Percentiles rank a stretch among this genome's conserved stretches.
Conservation (phyloP, 148 eudicot species). For the Pouteria glomerata region DNA sequence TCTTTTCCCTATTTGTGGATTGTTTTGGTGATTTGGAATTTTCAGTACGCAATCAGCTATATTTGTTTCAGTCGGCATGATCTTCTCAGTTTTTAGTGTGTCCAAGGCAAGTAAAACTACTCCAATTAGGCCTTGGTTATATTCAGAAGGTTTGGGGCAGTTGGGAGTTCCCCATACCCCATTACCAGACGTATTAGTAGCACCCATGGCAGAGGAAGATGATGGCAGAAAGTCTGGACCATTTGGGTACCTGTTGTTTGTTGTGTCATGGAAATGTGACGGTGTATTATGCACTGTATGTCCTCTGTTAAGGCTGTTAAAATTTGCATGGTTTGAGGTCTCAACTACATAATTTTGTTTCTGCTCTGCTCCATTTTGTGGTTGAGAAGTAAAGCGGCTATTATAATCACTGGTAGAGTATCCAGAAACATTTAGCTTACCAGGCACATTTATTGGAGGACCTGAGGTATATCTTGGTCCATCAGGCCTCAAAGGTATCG, state of each 20-base stretch:
- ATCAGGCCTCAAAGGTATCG: conserved; percentile 36
- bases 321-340: conserved; percentile 27
- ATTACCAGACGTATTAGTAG: conserved; percentile 19
- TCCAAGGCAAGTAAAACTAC: conserved; percentile 72
- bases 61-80: conserved; percentile 71
- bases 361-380: conserved; percentile 31
- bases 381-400: conserved; percentile 27
- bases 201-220: conserved; percentile 25
- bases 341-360: conserved; percentile 24
- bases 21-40: too few relatives aligned
- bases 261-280: conserved; percentile 23
- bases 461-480: conserved; percentile 29
- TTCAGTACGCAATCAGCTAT: conserved; percentile 71
- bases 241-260: conserved; percentile 25
- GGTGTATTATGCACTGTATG: conserved; percentile 26
- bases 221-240: conserved; percentile 29
- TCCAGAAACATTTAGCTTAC: conserved; percentile 45
- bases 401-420: conserved; percentile 31
- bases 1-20: too few relatives aligned
- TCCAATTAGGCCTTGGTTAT: conserved; percentile 74
- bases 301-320: conserved; percentile 37
- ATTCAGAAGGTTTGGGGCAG: conserved; percentile 53
- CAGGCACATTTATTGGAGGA: conserved; percentile 31
- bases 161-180: conserved; percentile 44
- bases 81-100: conserved; percentile 69